Evolutionary conservation across 495 filamentous ascomycete species (phyloP), one percentile per base, ranked within the genome.

Genomic region (Cercophora scortea): DNA sequence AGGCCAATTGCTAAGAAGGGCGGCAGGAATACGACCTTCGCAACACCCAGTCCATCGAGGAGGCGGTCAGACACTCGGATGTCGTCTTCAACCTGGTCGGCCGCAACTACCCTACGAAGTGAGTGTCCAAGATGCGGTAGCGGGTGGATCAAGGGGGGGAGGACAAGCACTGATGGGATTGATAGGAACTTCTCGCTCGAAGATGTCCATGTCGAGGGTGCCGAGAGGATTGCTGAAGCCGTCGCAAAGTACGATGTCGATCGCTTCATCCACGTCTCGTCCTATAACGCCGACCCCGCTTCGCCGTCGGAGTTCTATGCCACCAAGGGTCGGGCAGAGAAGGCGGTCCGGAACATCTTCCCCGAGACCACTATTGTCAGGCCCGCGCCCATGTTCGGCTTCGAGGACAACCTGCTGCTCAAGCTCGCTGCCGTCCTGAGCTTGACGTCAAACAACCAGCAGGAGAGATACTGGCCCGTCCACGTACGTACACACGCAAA

Each of bases 171-270:
- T 74, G 60, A 76, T 51, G 46, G n/a, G 45, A 6, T 11, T 33
- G 8, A 55, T 25, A 94, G 89, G 79, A 99, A 99, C 76, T 99
- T 95, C 74, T 79, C 82, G 42, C 81, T 93, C 51, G 85, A 88
- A 52, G 91, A 96, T 67, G 90, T 97, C 19, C 90, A 99, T 60
- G 83, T 97, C 12, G 90, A 96, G 68, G 92, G 93, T 41, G 82
- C 85, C n/a, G 87, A 93, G 74, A 86, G 94, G 50, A 99, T 99
- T 60, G 90, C 82, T 19, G 90, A 96, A 65, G 94, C 94, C 49
- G 89, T 88, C 39, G 94, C 93, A 57, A 99, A 99, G 71, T 99
- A 99, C 71, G 93, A 99, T 61, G 82, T 96, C 54, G 93, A 99
- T 72, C 85, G 93, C 42, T 99, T 86, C 77, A 88, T 99, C 57